phyloP scores from a whole-genome alignment of 768 basidiomycete species.

The Lentinula sp. region DNA sequence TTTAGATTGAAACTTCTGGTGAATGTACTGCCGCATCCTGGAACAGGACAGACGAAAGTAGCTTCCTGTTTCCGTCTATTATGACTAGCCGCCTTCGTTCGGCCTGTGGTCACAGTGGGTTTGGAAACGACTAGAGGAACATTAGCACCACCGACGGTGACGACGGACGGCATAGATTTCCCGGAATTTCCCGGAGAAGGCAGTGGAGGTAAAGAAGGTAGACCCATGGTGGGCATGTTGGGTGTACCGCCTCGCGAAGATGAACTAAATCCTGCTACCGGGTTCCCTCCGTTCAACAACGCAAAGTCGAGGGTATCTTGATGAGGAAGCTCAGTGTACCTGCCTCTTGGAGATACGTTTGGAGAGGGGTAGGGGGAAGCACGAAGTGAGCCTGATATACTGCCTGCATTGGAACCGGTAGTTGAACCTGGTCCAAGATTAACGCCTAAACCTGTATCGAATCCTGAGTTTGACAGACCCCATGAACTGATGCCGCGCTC shows the following conservation, averaged over 20 bases:
- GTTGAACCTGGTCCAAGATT: background rate
- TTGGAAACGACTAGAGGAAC: constrained; percentile 38
- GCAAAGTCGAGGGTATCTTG: constrained; percentile 10
- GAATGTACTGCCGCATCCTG: constrained; percentile 82
- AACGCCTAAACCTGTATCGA: background rate
- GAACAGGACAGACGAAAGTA: constrained; percentile 76
- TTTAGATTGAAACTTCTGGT: constrained; percentile 93
- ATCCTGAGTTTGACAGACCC: background rate
- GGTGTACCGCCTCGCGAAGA: background rate
- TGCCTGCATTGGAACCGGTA: background rate
- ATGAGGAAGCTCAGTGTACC: constrained; percentile 44
- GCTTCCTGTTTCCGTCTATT: constrained; percentile 85
- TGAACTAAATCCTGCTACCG: background rate
- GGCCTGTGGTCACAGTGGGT: constrained; percentile 85
- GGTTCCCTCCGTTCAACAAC: constrained; percentile 1
- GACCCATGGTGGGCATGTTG: constrained; percentile 1
- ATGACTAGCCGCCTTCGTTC: constrained; percentile 83
- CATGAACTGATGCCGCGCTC: constrained; percentile 1
- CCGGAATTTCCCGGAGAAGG: background rate
- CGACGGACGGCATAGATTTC: constrained; percentile 1
- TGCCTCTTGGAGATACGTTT: constrained; percentile 53
- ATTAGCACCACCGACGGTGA: constrained; percentile 8
- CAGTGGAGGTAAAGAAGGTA: constrained; percentile 3
- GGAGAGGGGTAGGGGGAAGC: constrained; percentile 50
- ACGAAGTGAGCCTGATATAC: constrained; percentile 1